A percentile compares a stretch with the other conserved stretches of the same genome.
phyloP scores from a whole-genome alignment of 169 alveolate species.

The Blepharisma undulans region DNA sequence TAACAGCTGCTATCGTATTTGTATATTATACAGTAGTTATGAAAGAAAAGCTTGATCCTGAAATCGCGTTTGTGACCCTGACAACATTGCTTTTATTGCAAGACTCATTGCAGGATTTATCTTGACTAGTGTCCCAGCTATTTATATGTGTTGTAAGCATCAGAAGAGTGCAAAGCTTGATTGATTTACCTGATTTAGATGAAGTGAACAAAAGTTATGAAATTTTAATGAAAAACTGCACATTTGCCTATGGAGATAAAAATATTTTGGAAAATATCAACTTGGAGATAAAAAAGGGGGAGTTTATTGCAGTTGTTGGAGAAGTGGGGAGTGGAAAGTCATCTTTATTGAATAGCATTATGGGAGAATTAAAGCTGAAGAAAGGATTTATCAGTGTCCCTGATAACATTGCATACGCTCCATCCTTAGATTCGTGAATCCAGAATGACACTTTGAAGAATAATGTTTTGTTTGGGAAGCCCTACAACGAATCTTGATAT shows the following conservation, averaged over 20 bases:
- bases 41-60: background rate
- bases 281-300: constrained; percentile 62
- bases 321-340: constrained; percentile 86
- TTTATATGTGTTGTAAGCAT: background rate
- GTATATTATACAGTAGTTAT: constrained; percentile 14
- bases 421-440: constrained; percentile 29
- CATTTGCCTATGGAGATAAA: background rate
- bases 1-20: background rate
- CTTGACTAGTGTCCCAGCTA: background rate
- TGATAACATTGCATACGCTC: constrained; percentile 61
- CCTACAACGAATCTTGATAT: constrained; percentile 66
- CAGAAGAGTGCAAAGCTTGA: background rate
- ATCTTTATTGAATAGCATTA: constrained; percentile 62
- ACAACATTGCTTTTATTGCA: background rate
- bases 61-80: constrained; percentile 16
- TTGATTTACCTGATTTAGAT: background rate
- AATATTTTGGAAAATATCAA: constrained; percentile 49
- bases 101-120: background rate
- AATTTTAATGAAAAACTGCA: background rate
- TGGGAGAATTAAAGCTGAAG: constrained; percentile 60
- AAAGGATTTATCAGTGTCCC: constrained; percentile 40
- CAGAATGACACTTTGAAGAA: constrained; percentile 60
- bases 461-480: constrained; percentile 71
- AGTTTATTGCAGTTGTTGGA: constrained; percentile 77
- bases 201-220: background rate